Base-by-base conservation (phyloP, 371 early-diverging fungal genomes). In the Mucor saturninus region DNA sequence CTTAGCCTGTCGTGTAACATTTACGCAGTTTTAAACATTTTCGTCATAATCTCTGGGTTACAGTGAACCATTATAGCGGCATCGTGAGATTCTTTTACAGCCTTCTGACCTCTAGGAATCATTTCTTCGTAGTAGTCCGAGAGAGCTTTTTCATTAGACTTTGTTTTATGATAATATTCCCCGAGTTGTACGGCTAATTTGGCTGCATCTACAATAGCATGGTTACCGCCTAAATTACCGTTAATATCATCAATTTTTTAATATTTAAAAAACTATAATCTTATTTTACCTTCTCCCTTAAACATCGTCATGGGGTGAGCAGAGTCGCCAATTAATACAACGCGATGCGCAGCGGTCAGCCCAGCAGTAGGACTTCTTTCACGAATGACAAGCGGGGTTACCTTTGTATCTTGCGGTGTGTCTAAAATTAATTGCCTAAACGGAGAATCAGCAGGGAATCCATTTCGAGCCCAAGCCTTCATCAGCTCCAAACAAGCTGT, bases 141-240 rank as follows among this genome's bases (percentile, higher is more conserved):
- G 4, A 72, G 10, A 1, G 73, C 78, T 46, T 72, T 58, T 10
- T 35, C 31, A 2, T 71, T 26, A 14, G 62, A 10, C 8, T 62
- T 65, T 39, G 70, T 49, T 5, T 32, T 56, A n/a, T 66, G 37
- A 45, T 68, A 52, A 0, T 54, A 58, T 5, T 62, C 45, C 3
- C 35, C 35, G 5, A 77, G 48, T 49, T 62, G 50, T 9, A 51
- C 32, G 6, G 62, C 68, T n/a, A 77, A 58, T 26, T 57, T 52
- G 13, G 48, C 56, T 10, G 71, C 53, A 55, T 77, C 75, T 1
- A 69, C 15, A 35, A 77, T 73, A 30, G 75, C 78, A 56, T 77
- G 78, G 42, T 76, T 76, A n/a, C 63, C 73, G 54, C 76, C 71
- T 74, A 69, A 43, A 21, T 8, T 43, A 45, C 26, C 13, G 10